Evolutionary conservation across 2,329 filamentous ascomycete genomes (phyloP).

Genomic region (Alternaria novae-zelandiae): DNA sequence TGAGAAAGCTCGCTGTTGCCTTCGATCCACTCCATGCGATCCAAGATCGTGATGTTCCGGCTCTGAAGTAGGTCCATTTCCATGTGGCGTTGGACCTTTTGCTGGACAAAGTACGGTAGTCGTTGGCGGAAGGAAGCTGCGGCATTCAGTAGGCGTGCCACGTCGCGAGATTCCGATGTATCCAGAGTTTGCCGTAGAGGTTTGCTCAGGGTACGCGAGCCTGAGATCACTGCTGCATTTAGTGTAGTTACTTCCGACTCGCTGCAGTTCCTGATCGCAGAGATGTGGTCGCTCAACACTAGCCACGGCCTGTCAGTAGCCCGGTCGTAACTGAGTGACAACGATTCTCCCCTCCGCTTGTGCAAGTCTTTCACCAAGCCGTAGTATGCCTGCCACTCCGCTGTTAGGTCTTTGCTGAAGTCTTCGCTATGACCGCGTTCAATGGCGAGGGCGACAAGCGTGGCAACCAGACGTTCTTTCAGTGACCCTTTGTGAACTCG

Average conservation of each 20-base stretch:
- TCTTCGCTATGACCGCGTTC: conserved; percentile 73
- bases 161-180: conserved; percentile 52
- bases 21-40: conserved; percentile 79
- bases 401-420: conserved; percentile 75
- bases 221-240: conserved; percentile 61
- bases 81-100: conserved; percentile 71
- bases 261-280: conserved; percentile 80
- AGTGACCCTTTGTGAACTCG: conserved; percentile 58
- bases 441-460: conserved; percentile 72
- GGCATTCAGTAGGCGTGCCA: conserved; percentile 70
- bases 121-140: conserved; percentile 73
- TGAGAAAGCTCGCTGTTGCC: conserved; percentile 79
- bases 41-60: conserved; percentile 62
- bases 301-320: conserved; percentile 79
- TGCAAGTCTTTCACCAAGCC: conserved; percentile 85
- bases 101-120: conserved; percentile 72
- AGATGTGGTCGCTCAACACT: conserved; percentile 80
- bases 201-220: conserved; percentile 21
- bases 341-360: conserved; percentile 79
- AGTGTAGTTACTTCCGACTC: conserved; percentile 75
- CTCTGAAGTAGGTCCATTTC: conserved; percentile 77
- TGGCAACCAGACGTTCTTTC: conserved; percentile 76
- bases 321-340: conserved; percentile 77
- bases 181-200: conserved; percentile 43
- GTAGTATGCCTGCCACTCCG: conserved; percentile 90